Percentiles rank a stretch among this genome's conserved stretches.
These are phyloP conservation scores for Gracilaria gracilis DNA, from an alignment of 23 red algal species.

Conservation along the genomic window DNA sequence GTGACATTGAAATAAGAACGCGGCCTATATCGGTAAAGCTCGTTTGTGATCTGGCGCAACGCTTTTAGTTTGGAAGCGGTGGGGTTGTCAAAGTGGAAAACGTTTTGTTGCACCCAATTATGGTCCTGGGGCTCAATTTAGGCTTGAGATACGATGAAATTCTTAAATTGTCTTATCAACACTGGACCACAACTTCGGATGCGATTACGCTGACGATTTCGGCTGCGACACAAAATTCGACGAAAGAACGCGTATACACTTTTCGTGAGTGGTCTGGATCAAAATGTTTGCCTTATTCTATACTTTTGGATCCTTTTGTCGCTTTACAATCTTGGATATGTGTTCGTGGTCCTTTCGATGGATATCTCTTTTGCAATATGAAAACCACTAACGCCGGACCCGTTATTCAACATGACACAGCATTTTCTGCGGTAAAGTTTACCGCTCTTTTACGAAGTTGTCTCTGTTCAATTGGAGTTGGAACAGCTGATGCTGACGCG, in stretches of 20 bases:
- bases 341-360: no score
- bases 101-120: background rate
- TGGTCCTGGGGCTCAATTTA: background rate
- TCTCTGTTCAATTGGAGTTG: background rate
- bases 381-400: background rate
- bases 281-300: background rate
- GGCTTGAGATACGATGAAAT: no score
- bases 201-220: background rate
- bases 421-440: background rate
- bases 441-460: background rate
- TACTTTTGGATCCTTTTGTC: conserved; percentile 2
- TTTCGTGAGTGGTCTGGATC: background rate
- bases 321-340: no score
- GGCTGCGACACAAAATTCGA: background rate
- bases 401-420: background rate
- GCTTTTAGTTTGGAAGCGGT: background rate
- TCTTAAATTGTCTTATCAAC: no score
- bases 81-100: background rate
- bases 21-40: no score
- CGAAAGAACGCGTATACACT: background rate
- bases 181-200: background rate
- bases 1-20: no score
- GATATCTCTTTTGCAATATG: background rate
- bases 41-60: no score
- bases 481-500: background rate